Evolutionary conservation across 306 rosid species (phyloP).

Genomic region (Malus orientalis): DNA sequence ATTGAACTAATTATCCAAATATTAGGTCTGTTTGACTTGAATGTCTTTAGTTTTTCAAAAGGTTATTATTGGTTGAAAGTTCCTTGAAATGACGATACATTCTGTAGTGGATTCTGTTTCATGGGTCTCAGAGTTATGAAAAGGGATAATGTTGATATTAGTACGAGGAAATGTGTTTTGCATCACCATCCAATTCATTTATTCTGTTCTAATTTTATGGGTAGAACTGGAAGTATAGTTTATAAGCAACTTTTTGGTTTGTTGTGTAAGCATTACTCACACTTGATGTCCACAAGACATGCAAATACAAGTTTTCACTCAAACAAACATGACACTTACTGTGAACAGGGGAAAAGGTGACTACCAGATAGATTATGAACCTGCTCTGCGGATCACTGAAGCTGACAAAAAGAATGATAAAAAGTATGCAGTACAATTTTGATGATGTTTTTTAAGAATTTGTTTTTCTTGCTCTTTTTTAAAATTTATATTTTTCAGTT

Average conservation of each 20-base stretch:
- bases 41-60: not conserved
- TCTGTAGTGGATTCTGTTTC: not conserved
- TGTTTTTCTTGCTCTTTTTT: not conserved
- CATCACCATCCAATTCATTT: not conserved
- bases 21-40: not conserved
- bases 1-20: not conserved
- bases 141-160: not conserved
- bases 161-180: not conserved
- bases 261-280: not conserved
- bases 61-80: not conserved
- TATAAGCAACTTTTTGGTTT: not conserved
- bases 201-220: not conserved
- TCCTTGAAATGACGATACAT: not conserved
- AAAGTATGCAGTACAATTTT: slow-evolving; percentile 43
- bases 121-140: not conserved
- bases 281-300: not conserved
- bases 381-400: slow-evolving; percentile 87
- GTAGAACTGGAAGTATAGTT: not conserved
- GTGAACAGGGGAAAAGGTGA: slow-evolving; percentile 65
- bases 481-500: not conserved
- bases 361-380: slow-evolving; percentile 79
- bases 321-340: not conserved
- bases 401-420: slow-evolving; percentile 81
- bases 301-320: not conserved
- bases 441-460: slow-evolving; percentile 4